Evolutionary conservation across 2,329 filamentous ascomycete species (phyloP).

Genomic region (Fusarium palustre): DNA sequence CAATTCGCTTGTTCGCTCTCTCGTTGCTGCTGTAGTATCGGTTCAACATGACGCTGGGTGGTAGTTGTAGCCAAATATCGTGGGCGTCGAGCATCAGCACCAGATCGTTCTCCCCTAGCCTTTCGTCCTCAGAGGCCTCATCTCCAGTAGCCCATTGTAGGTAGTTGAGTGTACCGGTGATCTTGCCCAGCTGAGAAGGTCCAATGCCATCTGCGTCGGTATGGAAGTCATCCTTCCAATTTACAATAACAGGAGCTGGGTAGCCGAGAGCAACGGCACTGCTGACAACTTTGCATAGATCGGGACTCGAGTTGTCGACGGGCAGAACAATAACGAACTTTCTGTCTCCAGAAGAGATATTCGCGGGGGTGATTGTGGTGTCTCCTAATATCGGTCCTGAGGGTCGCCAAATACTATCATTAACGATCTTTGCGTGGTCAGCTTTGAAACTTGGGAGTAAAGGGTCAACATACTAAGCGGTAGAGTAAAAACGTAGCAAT

Average conservation of each 20-base stretch:
- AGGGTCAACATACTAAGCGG: conserved; percentile 23
- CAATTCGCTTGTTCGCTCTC: conserved; percentile 38
- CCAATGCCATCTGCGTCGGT: conserved; percentile 41
- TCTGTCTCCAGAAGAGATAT: conserved; percentile 32
- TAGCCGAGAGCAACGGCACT: conserved; percentile 47
- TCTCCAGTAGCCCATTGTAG: conserved; percentile 42
- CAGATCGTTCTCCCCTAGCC: conserved; percentile 44
- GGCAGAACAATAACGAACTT: conserved; percentile 44
- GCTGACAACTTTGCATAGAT: conserved; percentile 49
- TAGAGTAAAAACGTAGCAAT: conserved; percentile 21
- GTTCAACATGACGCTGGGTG: conserved; percentile 46
- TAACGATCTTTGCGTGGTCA: conserved; percentile 32
- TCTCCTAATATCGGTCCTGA: conserved; percentile 26
- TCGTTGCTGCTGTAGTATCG: conserved; percentile 45
- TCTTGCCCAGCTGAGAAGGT: conserved; percentile 48
- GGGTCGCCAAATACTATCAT: conserved; percentile 33
- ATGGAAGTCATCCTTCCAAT: conserved; percentile 48
- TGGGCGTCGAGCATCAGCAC: conserved; percentile 50
- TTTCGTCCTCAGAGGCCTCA: conserved; percentile 27
- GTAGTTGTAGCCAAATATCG: conserved; percentile 50
- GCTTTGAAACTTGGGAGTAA: not conserved
- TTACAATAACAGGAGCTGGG: conserved; percentile 49
- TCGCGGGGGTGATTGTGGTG: not conserved
- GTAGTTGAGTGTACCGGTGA: conserved; percentile 48
- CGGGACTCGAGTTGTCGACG: conserved; percentile 44